Conservation (phyloP, 164 flowering plant genomes). For the Macadamia integrifolia region DNA sequence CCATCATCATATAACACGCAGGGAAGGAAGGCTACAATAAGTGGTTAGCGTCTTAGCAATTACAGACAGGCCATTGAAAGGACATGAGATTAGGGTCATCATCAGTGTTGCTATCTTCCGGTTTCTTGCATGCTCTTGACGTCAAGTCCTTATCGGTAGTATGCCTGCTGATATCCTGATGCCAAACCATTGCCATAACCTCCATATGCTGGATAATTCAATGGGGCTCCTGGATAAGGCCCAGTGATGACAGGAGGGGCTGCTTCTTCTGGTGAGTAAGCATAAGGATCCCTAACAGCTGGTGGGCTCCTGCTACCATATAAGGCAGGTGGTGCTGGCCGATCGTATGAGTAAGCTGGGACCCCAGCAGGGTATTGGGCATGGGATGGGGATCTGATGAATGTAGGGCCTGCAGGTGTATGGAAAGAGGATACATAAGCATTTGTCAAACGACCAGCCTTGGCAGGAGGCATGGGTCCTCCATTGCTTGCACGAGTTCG, state of each 20-base stretch:
- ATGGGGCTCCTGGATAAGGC: slow-evolving; percentile 30
- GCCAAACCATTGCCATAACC: slow-evolving; percentile 33
- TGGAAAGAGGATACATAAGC: slow-evolving; percentile 95
- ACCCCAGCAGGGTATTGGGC: slow-evolving; percentile 50
- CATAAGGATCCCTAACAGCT: slow-evolving; percentile 29
- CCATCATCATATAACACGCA: slow-evolving; percentile 33
- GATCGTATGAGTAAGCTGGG: slow-evolving; percentile 45
- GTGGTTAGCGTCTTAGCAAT: slow-evolving; percentile 39
- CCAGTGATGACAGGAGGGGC: slow-evolving; percentile 25
- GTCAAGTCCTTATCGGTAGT: slow-evolving; percentile 27
- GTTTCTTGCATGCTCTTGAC: slow-evolving; percentile 7
- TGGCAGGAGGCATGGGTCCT: slow-evolving; percentile 99
- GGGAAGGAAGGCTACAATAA: slow-evolving; percentile 27
- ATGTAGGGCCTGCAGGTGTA: slow-evolving; percentile 63
- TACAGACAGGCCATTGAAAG: slow-evolving; percentile 28
- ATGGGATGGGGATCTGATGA: slow-evolving; percentile 60
- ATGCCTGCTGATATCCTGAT: slow-evolving; percentile 31
- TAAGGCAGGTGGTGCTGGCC: slow-evolving; percentile 44
- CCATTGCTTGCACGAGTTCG: slow-evolving; percentile 79
- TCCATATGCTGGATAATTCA: slow-evolving; percentile 33
- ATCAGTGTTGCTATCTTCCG: slow-evolving; percentile 24
- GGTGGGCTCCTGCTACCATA: slow-evolving; percentile 76
- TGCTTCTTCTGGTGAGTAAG: slow-evolving; percentile 56
- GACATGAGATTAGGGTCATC: slow-evolving; percentile 20
- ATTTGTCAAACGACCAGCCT: slow-evolving; percentile 88